These are phyloP conservation scores for Phytophthora lateralis DNA, from an alignment of 352 stramenopile genomes.

Conservation along the genomic window DNA sequence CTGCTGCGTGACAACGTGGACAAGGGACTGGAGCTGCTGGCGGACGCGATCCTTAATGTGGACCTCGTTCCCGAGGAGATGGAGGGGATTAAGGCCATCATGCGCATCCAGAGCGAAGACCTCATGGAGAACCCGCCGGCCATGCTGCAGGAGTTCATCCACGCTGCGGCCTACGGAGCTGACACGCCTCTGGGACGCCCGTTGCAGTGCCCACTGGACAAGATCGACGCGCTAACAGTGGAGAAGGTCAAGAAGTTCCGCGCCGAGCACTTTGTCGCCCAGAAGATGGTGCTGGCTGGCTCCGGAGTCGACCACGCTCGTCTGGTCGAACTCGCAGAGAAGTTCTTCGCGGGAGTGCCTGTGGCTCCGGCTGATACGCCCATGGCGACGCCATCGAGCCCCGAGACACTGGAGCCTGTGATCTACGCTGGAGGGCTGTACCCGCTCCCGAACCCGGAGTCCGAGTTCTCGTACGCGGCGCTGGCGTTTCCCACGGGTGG, in stretches of 20 bases:
- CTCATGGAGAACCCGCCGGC: slow-evolving; percentile 86
- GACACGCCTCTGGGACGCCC: slow-evolving; percentile 77
- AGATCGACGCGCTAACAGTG: slow-evolving; percentile 75
- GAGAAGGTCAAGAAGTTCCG: slow-evolving; percentile 81
- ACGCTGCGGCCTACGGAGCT: slow-evolving; percentile 85
- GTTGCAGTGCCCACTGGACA: slow-evolving; percentile 81
- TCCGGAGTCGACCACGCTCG: slow-evolving; percentile 95
- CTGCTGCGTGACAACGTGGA: slow-evolving; percentile 94
- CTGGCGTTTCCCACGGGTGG: slow-evolving; percentile 96
- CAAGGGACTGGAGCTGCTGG: slow-evolving; percentile 90
- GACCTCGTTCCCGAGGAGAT: slow-evolving; percentile 87
- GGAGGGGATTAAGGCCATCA: slow-evolving; percentile 92
- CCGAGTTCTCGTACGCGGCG: slow-evolving; percentile 90
- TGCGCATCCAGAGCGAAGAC: slow-evolving; percentile 94
- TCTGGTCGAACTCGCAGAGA: slow-evolving; percentile 90
- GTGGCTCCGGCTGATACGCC: slow-evolving; percentile 19
- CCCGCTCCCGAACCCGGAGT: slow-evolving; percentile 68
- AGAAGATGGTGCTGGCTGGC: slow-evolving; percentile 92
- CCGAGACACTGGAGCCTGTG: slow-evolving; percentile 46
- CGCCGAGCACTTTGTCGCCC: slow-evolving; percentile 78
- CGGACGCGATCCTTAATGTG: slow-evolving; percentile 87
- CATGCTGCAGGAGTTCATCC: slow-evolving; percentile 86
- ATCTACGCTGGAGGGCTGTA: slow-evolving; percentile 78
- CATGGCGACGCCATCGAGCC: slow-evolving; percentile 37
- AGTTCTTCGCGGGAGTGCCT: slow-evolving; percentile 85